Base-by-base conservation (phyloP, 2,329 filamentous ascomycete species). In the Metarhizium sp. region DNA sequence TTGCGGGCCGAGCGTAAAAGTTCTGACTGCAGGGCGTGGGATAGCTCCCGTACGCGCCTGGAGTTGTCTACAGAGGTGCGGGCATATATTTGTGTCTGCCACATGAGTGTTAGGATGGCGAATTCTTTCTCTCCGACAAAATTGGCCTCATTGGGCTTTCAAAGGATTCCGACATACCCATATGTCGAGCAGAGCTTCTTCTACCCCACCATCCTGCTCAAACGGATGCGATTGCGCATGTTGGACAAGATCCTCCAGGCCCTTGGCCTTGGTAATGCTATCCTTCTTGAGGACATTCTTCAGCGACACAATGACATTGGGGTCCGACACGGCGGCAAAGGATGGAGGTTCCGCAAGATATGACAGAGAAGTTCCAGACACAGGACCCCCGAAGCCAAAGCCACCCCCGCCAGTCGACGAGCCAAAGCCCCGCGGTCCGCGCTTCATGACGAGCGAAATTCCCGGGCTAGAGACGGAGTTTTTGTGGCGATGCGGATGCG, bases 261-360 rank as follows among this genome's bases (percentile, higher is more conserved):
- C 92, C 69, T 92, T 96, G 7, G 87, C 80, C 68, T 96, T 95
- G 42, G 94, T 99, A 11, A 85, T 95, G 64, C 86, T 87, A 73
- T 96, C 92, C 72, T 94, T 95, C 74, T 97, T 99, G 52, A 86
- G 79, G 3, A 96, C 73, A 63, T 95, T 96, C 71, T 96, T 95
- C 74, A 96, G 90, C n/a, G 86, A 84, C 14, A 97, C 91, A 42
- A 92, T 84, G 42, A 92, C 78, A 65, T 94, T 88, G 7, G 91
- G 80, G 63, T 96, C 86, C 48, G 85, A 87, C 57, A 99, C 84
- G 47, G 75, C 75, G 38, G 85, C 84, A 61, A 96, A 82, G 64
- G 96, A 87, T 50, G 89, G 88, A 10, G 90, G 89, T 64, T 95
- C 91, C 53, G 88, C 79, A 53, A 97, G 82, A 73, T 96, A 96